A percentile compares a stretch with the other conserved stretches of the same genome.
These are phyloP conservation scores for Lotmaria passim DNA, from an alignment of 208 protist genomes.

Conservation along the genomic window DNA sequence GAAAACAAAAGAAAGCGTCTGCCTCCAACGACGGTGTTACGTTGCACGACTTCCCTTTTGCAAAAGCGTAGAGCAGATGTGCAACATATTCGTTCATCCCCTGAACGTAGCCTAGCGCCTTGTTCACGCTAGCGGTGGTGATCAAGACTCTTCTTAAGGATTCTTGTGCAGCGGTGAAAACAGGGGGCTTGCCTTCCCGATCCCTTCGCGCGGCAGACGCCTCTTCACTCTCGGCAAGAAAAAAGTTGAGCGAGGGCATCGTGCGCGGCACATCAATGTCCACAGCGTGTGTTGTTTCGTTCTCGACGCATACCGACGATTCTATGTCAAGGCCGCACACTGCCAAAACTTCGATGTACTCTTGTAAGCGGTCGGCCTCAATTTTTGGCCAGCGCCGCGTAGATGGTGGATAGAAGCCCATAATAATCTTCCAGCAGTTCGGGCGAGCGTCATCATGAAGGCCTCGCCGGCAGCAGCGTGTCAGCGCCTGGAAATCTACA, in stretches of 20 bases:
- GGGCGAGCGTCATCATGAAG: conserved; percentile 45
- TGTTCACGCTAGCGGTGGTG: conserved; percentile 67
- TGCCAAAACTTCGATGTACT: conserved; percentile 20
- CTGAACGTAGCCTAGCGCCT: conserved; percentile 80
- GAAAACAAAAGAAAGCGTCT: conserved; percentile 82
- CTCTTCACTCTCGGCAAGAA: conserved; percentile 30
- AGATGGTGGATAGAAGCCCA: conserved; percentile 65
- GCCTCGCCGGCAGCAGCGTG: conserved; percentile 54
- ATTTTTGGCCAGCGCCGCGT: conserved; percentile 38
- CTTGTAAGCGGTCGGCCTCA: conserved; percentile 18
- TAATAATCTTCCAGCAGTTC: conserved; percentile 73
- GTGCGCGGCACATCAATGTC: conserved; percentile 85
- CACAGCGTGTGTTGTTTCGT: conserved; percentile 38
- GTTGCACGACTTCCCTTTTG: conserved; percentile 33
- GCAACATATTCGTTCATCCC: conserved; percentile 87
- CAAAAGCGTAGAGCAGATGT: conserved; percentile 77
- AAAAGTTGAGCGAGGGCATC: conserved; percentile 84
- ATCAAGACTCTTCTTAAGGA: conserved; percentile 73
- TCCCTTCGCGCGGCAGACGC: neutral
- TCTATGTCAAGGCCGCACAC: conserved; percentile 23
- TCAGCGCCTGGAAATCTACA: conserved; percentile 42
- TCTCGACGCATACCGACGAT: neutral
- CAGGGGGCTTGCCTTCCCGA: neutral
- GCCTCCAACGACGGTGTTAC: conserved; percentile 52
- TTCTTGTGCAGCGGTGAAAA: conserved; percentile 48